A percentile compares a stretch with the other conserved stretches of the same genome.
These are phyloP conservation scores for Monosporozyma yasuniensis DNA, from an alignment of 805 yeast genomes.

Conservation along the genomic window DNA sequence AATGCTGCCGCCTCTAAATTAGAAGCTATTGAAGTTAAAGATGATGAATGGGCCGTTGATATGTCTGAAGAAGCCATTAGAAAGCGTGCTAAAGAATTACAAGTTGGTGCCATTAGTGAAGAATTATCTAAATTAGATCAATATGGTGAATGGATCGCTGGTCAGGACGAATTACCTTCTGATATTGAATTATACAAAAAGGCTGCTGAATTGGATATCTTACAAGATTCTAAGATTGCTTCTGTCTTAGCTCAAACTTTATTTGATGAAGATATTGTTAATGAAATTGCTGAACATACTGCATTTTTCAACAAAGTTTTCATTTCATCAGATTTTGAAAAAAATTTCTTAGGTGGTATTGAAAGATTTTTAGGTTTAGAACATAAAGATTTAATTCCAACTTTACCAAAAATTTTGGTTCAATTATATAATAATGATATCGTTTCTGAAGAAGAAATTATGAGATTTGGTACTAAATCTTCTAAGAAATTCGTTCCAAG, in stretches of 20 bases:
- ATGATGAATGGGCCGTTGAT: slow-evolving; percentile 96
- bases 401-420: slow-evolving; percentile 74
- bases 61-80: slow-evolving; percentile 93
- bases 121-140: slow-evolving; percentile 49
- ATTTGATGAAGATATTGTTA: slow-evolving; percentile 67
- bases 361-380: slow-evolving; percentile 86
- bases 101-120: slow-evolving; percentile 42
- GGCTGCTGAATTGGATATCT: slow-evolving; percentile 69
- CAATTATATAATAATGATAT: slow-evolving; percentile 76
- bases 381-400: slow-evolving; percentile 59
- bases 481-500: slow-evolving; percentile 91
- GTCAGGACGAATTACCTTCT: slow-evolving; percentile 53
- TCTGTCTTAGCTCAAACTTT: slow-evolving; percentile 89
- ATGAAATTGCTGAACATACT: slow-evolving; percentile 64
- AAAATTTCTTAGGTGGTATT: slow-evolving; percentile 87
- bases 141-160: slow-evolving; percentile 84
- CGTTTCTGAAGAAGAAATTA: slow-evolving; percentile 70
- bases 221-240: slow-evolving; percentile 62
- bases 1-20: slow-evolving; percentile 75
- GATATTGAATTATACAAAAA: slow-evolving; percentile 92
- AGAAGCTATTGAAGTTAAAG: slow-evolving; percentile 57
- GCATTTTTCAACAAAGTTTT: slow-evolving; percentile 73
- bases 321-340: slow-evolving; percentile 60
- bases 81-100: slow-evolving; percentile 82
- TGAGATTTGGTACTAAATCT: slow-evolving; percentile 79